Evolutionary conservation across 2,329 filamentous ascomycete species (phyloP), one percentile per base, ranked within the genome.

Genomic region (Aureobasidium sp.): DNA sequence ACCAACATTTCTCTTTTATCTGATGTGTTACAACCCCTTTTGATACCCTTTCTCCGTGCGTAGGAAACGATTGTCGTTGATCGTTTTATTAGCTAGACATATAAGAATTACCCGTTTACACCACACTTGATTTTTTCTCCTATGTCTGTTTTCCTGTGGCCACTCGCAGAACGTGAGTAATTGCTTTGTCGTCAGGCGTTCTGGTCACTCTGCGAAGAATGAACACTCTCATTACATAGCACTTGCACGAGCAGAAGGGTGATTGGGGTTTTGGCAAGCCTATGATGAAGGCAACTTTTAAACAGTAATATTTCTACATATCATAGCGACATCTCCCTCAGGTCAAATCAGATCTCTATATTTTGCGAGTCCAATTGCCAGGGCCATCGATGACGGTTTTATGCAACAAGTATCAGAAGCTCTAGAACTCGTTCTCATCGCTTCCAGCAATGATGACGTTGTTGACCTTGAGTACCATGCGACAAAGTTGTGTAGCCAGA

Each of bases 391-490:
- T 20, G 20, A 20, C 20, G 20, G 20, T 20, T 50, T 29, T 37
- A 56, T 32, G 34, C 36, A 56, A 32, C 24, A 44, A 32, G 39
- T n/a, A 44, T 56, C 37, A 56, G 13, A n/a, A 12, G 29, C 9
- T 60, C 46, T 60, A 96, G 77, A 88, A 96, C 69, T 96, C 92
- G 67, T 93, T 85, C 66, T 96, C 90, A 68, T 92, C 92, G 67
- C 85, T 86, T 62, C 92, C 92, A 63, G 91, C 86, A 70, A 97
- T 87, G 75, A 97, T 96, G 67, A 97, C 92, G 75, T 96, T 96
- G 82, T 97, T 96, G 74, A 87, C 83, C 86, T 96, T 97, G 69
- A 97, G 83, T 68, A 97, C 92, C 93, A 99, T 97, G 68, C 94
- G 87, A 81, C 94, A 97, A 68, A 99, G 81, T 80, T 99, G 94